Conservation (phyloP, 1,284 basidiomycete species). For the Dichomitus squalens region DNA sequence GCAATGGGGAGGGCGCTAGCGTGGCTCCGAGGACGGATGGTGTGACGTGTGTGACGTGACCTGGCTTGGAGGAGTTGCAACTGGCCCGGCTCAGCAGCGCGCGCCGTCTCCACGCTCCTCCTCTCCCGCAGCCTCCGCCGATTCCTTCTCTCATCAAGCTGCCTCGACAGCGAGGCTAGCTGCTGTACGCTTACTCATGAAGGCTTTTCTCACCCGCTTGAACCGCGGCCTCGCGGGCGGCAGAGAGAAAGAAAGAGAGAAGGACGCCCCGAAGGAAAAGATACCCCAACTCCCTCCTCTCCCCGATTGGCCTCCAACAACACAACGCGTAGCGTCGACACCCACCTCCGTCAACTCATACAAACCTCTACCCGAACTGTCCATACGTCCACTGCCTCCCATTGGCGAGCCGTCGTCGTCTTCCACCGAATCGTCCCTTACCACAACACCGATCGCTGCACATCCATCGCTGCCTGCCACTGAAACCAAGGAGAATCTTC, state of each 20-base stretch:
- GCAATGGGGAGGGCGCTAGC: conserved; percentile 9
- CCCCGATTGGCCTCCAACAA: conserved; percentile 56
- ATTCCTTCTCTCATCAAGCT: conserved; percentile 17
- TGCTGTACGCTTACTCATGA: conserved; percentile 50
- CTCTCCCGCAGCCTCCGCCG: conserved; percentile 21
- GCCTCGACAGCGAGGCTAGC: conserved; percentile 17
- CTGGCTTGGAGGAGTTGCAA: conserved; percentile 4
- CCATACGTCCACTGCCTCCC: conserved; percentile 51
- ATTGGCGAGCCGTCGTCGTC: conserved; percentile 41
- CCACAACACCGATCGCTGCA: conserved; percentile 35
- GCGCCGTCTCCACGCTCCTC: conserved; percentile 30
- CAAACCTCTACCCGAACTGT: conserved; percentile 73
- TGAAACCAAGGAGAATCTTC: conserved; percentile 31
- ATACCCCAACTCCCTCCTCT: conserved; percentile 62
- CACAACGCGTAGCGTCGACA: conserved; percentile 40
- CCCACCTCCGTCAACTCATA: conserved; percentile 52
- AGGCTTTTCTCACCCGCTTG: conserved; percentile 75
- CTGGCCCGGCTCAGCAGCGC: conserved; percentile 11
- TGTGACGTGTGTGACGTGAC: conserved; percentile 13
- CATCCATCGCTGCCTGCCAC: conserved; percentile 26
- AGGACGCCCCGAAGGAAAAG: conserved; percentile 58
- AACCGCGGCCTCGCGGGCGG: conserved; percentile 61
- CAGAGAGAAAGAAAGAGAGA: conserved; percentile 60
- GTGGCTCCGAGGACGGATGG: background rate
- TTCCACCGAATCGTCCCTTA: conserved; percentile 37